Evolutionary conservation across 2,329 filamentous ascomycete genomes (phyloP), one percentile per base, ranked within the genome.

Genomic region (Penicillium expansum): DNA sequence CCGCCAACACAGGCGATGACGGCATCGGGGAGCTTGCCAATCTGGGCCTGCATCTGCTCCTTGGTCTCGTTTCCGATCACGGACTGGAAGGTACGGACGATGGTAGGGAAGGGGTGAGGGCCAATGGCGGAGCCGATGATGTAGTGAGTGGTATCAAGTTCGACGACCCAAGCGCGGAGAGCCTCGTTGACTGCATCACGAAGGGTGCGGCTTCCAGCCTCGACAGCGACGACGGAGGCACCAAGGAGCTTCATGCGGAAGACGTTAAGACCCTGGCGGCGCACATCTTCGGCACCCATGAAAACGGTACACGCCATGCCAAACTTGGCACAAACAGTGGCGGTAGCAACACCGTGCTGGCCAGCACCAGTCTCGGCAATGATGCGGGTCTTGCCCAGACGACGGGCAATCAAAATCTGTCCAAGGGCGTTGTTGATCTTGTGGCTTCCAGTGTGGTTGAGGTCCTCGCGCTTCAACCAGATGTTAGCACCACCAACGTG

Each of bases 341-440:
- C 94, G 30, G 94, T 97, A 3, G 94, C 94, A 37, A 99, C 94
- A 80, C 94, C 94, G 76, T 99, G 94, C 78, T 99, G 94, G 18
- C 94, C 94, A 52, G 94, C 94, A 65, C 94, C 94, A 16, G 94
- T 99, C 79, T 99, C 94, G 48, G 94, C 94, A 67, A 99, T 99
- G 68, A 99, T 97, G 74, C 92, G 89, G 6, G 88, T 97, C 84
- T 99, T 99, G 49, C 94, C 94, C 48, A 99, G 78, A 60, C 91
- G 83, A 67, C 84, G 84, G 1, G 94, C 94, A 38, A 99, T 80
- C 14, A 99, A 83, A 48, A 97, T 86, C 76, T 99, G 94, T 2
- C 94, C 94, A 9, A 99, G 81, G 0, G 94, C 94, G 69, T 99
- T 99, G 82, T 99, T 99, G 82, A 99, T 97, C 84, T 99, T 99